Percentiles rank a stretch among this genome's conserved stretches.
Conservation (phyloP, 148 eudicot genomes). For the Vaccinium vitisidaea region DNA sequence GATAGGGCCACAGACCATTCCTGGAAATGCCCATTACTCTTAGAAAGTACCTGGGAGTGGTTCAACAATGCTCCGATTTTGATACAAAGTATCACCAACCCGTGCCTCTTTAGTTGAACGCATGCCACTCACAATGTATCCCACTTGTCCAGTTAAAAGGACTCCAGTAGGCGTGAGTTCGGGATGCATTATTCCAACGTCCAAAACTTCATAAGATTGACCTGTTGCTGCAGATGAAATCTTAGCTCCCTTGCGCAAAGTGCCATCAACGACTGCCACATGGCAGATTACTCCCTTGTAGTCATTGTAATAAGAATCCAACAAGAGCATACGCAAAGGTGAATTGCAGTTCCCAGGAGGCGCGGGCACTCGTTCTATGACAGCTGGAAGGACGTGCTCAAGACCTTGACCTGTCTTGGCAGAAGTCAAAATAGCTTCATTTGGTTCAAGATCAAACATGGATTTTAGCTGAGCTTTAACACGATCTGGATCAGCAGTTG, state of each 20-base stretch:
- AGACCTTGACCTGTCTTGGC: conserved; percentile 97
- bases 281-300: conserved; percentile 98
- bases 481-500: conserved; percentile 95
- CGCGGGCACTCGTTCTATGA: conserved; percentile 80
- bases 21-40: no score
- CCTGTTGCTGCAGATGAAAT: conserved; percentile 83
- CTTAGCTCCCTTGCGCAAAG: conserved; percentile 77
- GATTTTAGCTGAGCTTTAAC: conserved; percentile 83
- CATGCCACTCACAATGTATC: conserved; percentile 92
- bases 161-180: conserved; percentile 83
- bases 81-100: conserved; percentile 83
- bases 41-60: conserved; percentile 74
- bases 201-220: conserved; percentile 82
- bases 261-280: conserved; percentile 88
- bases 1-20: no score
- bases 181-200: conserved; percentile 96
- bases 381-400: conserved; percentile 86
- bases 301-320: conserved; percentile 94
- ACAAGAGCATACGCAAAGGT: conserved; percentile 81
- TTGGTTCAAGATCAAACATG: conserved; percentile 92
- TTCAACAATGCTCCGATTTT: conserved; percentile 52
- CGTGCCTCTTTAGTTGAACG: conserved; percentile 93
- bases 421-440: conserved; percentile 74
- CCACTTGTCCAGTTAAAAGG: conserved; percentile 92
- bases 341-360: conserved; percentile 66